Conservation (phyloP, 1,284 basidiomycete species). For the Termitomyces sp. region DNA sequence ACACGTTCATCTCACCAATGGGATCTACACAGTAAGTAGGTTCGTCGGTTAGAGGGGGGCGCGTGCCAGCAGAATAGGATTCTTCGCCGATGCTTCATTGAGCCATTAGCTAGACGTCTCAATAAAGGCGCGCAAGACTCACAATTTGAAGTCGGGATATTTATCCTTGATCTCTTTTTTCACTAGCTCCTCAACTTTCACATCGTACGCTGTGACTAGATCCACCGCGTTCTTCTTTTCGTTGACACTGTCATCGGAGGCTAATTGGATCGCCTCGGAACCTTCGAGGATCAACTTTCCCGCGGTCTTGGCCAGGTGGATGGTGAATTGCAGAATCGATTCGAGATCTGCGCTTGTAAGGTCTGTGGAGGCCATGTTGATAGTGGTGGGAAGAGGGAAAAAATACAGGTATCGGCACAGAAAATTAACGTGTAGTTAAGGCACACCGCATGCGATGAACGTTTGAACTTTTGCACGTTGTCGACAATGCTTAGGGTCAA, state of each 20-base stretch:
- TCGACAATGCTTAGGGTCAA: no score
- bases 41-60: constrained; percentile 71
- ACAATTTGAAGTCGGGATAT: constrained; percentile 85
- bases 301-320: constrained; percentile 65
- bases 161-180: constrained; percentile 59
- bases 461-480: not conserved
- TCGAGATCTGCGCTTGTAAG: constrained; percentile 50
- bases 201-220: constrained; percentile 96
- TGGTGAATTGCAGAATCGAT: constrained; percentile 69
- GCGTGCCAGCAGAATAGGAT: constrained; percentile 71
- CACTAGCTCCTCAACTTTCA: constrained; percentile 86
- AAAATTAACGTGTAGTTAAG: not conserved
- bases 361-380: constrained; percentile 15
- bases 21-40: constrained; percentile 93
- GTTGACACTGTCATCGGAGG: constrained; percentile 58
- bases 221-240: constrained; percentile 92
- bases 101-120: constrained; percentile 1
- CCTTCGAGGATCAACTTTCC: constrained; percentile 73
- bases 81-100: constrained; percentile 83
- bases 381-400: not conserved
- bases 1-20: constrained; percentile 44
- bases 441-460: constrained; percentile 5
- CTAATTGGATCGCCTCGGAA: constrained; percentile 62
- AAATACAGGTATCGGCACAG: not conserved
- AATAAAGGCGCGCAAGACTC: constrained; percentile 28